Conservation (phyloP, 345 rosid species). For the Rhodamnia argentea region DNA sequence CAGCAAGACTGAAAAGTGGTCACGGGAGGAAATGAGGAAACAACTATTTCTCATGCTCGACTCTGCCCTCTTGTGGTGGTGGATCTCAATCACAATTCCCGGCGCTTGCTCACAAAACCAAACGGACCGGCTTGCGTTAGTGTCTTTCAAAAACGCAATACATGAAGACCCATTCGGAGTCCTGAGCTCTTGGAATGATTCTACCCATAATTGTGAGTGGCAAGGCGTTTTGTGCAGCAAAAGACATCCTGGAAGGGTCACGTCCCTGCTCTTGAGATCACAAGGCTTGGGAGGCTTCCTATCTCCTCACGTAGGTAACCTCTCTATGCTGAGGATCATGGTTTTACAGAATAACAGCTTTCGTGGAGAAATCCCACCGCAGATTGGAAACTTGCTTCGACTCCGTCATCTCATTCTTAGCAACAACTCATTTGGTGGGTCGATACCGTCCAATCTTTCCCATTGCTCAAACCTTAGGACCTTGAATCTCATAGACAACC, state of each 20-base stretch:
- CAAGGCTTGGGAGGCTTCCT: not conserved
- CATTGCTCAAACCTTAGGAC: rapidly evolving
- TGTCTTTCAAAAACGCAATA: rapidly evolving
- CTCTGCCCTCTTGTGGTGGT: not conserved
- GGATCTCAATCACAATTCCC: not conserved
- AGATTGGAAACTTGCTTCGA: not conserved
- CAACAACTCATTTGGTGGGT: too few relatives aligned
- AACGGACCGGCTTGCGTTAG: not conserved
- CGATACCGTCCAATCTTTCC: too few relatives aligned
- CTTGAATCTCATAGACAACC: not conserved
- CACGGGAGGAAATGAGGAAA: not conserved
- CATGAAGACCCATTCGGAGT: not conserved
- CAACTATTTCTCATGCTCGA: not conserved
- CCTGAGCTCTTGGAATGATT: not conserved
- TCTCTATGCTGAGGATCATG: not conserved
- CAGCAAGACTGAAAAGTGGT: not conserved
- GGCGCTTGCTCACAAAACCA: rapidly evolving
- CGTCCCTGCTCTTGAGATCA: rapidly evolving
- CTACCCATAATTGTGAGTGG: not conserved
- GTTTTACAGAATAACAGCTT: not conserved
- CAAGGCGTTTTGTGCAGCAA: not conserved
- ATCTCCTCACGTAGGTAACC: not conserved
- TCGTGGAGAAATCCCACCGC: rapidly evolving
- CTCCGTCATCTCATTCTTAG: not conserved
- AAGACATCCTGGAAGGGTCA: not conserved